phyloP scores from a whole-genome alignment of 78 protist genomes.

The Carpediemonas membranifera region DNA sequence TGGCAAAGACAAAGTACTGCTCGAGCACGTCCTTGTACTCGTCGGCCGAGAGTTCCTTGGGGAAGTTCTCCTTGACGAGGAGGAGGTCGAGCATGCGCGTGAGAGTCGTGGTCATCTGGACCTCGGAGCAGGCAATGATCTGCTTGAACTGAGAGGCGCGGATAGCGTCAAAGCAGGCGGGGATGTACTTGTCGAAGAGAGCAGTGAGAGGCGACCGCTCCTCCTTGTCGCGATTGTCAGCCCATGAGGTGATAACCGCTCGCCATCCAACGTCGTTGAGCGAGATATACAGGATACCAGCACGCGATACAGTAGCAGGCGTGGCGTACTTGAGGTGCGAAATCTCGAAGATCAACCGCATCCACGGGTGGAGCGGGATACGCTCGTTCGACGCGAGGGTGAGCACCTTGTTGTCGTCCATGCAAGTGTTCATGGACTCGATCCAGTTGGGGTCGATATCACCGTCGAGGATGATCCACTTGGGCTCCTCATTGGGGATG shows the following conservation, averaged over 20 bases:
- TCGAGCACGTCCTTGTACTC: conserved; percentile 36
- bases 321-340: conserved; percentile 54
- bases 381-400: conserved; percentile 80
- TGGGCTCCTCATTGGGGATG: neutral
- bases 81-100: conserved; percentile 58
- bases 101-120: conserved; percentile 40
- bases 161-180: neutral
- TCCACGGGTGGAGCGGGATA: conserved; percentile 52
- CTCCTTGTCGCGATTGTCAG: conserved; percentile 18
- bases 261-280: conserved; percentile 66
- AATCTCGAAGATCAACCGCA: conserved; percentile 74
- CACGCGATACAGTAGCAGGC: conserved; percentile 85
- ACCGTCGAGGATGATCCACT: conserved; percentile 73
- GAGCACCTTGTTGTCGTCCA: conserved; percentile 82
- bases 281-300: conserved; percentile 68
- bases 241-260: conserved; percentile 61
- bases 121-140: conserved; percentile 43
- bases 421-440: conserved; percentile 78
- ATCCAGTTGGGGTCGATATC: conserved; percentile 75
- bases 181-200: conserved; percentile 38
- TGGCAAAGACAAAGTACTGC: conserved; percentile 39
- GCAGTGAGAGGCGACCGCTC: conserved; percentile 19
- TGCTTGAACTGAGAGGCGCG: too few relatives aligned
- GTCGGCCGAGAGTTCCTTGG: neutral
- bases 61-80: conserved; percentile 11